Evolutionary conservation across 2,329 filamentous ascomycete species (phyloP).

Genomic region (Neofusicoccum parvum): DNA sequence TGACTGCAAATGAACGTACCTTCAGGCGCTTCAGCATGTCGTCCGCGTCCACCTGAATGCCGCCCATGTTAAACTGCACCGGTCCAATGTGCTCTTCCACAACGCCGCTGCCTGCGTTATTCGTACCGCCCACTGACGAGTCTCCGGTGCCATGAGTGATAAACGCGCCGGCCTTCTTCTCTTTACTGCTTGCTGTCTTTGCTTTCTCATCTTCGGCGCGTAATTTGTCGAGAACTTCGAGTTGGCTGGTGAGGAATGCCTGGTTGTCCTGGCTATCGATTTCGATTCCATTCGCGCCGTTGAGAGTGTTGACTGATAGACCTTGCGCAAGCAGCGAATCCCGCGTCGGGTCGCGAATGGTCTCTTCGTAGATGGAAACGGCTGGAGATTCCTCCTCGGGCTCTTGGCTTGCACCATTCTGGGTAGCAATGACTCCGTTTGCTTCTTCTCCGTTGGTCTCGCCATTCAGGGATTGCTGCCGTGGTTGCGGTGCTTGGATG

Average conservation of each 20-base stretch:
- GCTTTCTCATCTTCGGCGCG: constrained; percentile 61
- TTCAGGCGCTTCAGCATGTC: constrained; percentile 87
- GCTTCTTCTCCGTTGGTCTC: constrained; percentile 28
- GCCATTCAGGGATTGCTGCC: constrained; percentile 19
- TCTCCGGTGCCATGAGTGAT: constrained; percentile 15
- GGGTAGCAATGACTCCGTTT: neutral
- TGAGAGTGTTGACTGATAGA: constrained; percentile 37
- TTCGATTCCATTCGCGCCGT: constrained; percentile 57
- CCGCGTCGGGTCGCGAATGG: constrained; percentile 73
- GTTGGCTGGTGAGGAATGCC: constrained; percentile 73
- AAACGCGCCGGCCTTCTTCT: constrained; percentile 36
- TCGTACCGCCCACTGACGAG: neutral
- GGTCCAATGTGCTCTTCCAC: constrained; percentile 74
- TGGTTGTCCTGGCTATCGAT: constrained; percentile 74
- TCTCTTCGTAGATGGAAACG: constrained; percentile 75
- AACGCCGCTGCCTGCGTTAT: constrained; percentile 33
- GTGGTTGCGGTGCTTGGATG: constrained; percentile 55
- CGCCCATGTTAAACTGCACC: constrained; percentile 97
- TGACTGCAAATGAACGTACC: constrained; percentile 51
- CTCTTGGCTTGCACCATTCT: constrained; percentile 23
- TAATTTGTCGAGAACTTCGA: constrained; percentile 71
- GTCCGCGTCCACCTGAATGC: constrained; percentile 93
- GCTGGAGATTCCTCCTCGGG: constrained; percentile 54
- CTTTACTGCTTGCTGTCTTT: constrained; percentile 45
- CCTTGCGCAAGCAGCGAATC: constrained; percentile 61